Evolutionary conservation across 345 rosid genomes (phyloP), one percentile per base, ranked within the genome.

Genomic region (Aegle marmelos): DNA sequence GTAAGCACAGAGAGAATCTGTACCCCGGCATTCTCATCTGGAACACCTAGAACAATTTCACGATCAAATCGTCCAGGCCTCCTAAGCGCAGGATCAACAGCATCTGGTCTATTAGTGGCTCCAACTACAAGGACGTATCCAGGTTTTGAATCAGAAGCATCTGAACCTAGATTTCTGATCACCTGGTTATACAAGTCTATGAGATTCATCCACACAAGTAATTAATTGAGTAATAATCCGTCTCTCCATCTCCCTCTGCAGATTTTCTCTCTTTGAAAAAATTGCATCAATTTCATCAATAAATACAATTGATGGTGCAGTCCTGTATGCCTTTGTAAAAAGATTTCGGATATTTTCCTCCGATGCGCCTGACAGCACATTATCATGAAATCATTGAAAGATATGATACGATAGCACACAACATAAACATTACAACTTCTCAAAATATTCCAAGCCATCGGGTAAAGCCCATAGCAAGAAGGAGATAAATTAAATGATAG

Each of bases 251-350:
- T 91, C 99, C 79, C 95, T 90, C 81, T 90, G 97, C 70, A 91
- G 88, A 82, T 88, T 91, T 76, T 92, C 97, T 70, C 97, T 87
- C 81, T 96, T 96, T 6, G 98, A 94, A 72, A 93, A 98, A 83
- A 96, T 91, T 0, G 95, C 98, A 85, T 94, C 98, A 76, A 96
- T 92, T 84, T 96, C 98, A 81, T 96, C 98, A 74, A 96, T 96
- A 82, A 92, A 94, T 57, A 96, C 88, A 69, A 96, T 90, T 1
- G 99, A 92, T 61, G 98, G 99, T 41, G 97, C 92, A 66, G 90
- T 90, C 76, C 85, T 89, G 74, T 87, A 86, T 53, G 97, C 98
- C 86, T 96, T 91, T 7, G 89, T 68, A 85, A 94, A 96, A 67
- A 91, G 95, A 19, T 92, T 95, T 65, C 97, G 82, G 31, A 94